Base-by-base conservation (phyloP, 2,329 filamentous ascomycete genomes). In the Calonectria pseudoturangicola region DNA sequence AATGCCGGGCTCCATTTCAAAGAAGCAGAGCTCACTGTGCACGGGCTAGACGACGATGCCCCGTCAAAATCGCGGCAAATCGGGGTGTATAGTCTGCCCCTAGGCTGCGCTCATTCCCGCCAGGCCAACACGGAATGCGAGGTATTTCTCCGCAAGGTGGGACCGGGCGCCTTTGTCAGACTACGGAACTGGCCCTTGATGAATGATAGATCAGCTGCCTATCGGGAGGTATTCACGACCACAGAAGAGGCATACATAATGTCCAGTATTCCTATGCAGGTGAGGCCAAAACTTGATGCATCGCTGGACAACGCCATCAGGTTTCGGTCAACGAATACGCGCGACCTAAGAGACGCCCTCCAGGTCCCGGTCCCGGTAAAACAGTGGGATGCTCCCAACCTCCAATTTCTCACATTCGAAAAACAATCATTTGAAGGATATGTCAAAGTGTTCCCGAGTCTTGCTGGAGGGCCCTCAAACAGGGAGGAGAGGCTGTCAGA, bases 111-210 rank as follows among this genome's bases (percentile, higher is more conserved):
- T 9, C 54, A 60, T 27, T 60, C 54, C 33, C 54, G 54, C 54
- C 54, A 60, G 54, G n/a, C 54, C 2, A 30, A 21, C 4, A 18
- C 33, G 10, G 54, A 60, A 12, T 60, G 54, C 15, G 54, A 60
- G 36, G 41, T 60, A 60, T 60, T 60, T 10, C 54, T 60, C 12
- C 54, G 54, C 36, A 60, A 60, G 15, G 54, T 60, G 21, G 54
- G 54, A 27, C 54, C 54, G 3, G 54, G 54, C 5, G n/a, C 39
- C 10, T 60, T 60, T 10, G 54, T 60, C 13, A 27, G 54, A 13
- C 54, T 60, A 12, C 36, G 54, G 12, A 60, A 60, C 18, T 60
- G 54, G 54, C 33, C 33, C 13, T 27, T 60, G 54, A 60, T 60
- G 54, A 27, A 60, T 28, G 54, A 60, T 16, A 36, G 39, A 16